Evolutionary conservation across 805 yeast genomes (phyloP), one percentile per base, ranked within the genome.

Genomic region (Debaryomyces prosopidis): DNA sequence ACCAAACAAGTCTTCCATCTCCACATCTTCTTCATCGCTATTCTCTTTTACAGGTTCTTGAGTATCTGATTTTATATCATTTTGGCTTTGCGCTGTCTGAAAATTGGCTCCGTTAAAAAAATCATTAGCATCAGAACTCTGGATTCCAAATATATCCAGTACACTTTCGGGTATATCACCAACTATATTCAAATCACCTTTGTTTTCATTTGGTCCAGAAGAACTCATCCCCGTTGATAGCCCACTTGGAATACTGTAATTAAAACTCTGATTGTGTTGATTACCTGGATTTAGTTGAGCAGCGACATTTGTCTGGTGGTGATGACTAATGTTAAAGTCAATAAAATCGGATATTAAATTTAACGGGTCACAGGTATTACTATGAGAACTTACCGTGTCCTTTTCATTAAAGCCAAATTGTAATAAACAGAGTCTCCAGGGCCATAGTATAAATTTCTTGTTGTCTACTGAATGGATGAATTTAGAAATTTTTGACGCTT

Each of bases 371-470:
- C 39, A 8, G 16, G 40, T 27, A 9, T 34, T 30, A 32, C 36
- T 28, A 5, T 5, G 19, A 14, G 37, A 28, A 30, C 52, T 48
- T 20, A 47, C 14, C 67, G 63, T 39, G 59, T 11, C 51, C 49
- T 17, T 46, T 44, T 65, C 66, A 33, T 46, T 45, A 39, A 60
- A 52, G 10, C 71, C 79, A 44, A 74, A 66, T 56, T 87, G 94
- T 4, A 80, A 68, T 45, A 79, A 69, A 54, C 91, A 84, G 16
- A 87, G 65, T 38, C 77, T 79, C 54, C 84, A 65, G 0, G 95
- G 95, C 95, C 95, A 87, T 36, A 81, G 63, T 1, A 87, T 77
- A 44, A 72, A 80, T 54, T 83, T 82, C 20, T 70, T 71, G 51
- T 77, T 79, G 26, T 70, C 73, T 3, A 80, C 81, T 0, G 75